Conservation (phyloP, 805 yeast genomes). For the Nakazawaea holstii region DNA sequence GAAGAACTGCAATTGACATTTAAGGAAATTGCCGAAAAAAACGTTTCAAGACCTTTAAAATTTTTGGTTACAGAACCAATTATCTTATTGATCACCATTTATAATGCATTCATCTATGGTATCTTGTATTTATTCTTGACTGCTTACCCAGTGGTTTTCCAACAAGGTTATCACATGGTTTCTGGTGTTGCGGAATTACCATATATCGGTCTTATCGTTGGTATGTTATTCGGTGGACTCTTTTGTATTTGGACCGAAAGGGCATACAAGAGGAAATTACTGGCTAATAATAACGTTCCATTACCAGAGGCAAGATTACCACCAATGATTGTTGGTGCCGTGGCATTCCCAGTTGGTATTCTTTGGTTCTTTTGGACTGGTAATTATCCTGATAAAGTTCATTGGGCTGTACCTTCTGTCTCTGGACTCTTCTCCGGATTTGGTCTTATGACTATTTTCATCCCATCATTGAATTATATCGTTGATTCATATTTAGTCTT, state of each 20-base stretch:
- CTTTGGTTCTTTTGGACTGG: slow-evolving; percentile 92
- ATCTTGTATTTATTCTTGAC: slow-evolving; percentile 67
- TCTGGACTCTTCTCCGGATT: slow-evolving; percentile 32
- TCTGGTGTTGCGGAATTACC: slow-evolving; percentile 74
- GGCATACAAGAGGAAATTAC: slow-evolving; percentile 40
- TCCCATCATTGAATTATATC: slow-evolving; percentile 54
- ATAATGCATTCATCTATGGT: slow-evolving; percentile 77
- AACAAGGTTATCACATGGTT: slow-evolving; percentile 51
- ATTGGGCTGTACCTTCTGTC: slow-evolving; percentile 44
- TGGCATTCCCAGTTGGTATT: slow-evolving; percentile 71
- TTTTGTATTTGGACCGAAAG: slow-evolving; percentile 52
- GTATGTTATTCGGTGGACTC: slow-evolving; percentile 54
- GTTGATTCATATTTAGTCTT: slow-evolving; percentile 53
- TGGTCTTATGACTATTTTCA: slow-evolving; percentile 53
- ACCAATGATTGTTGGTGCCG: slow-evolving; percentile 68
- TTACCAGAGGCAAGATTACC: slow-evolving; percentile 79
- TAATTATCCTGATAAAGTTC: slow-evolving; percentile 59
- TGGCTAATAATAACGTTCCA: slow-evolving; percentile 49
- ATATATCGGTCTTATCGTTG: slow-evolving; percentile 69
- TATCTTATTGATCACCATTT: slow-evolving; percentile 56
- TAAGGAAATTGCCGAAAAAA: slow-evolving; percentile 56
- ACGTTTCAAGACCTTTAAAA: slow-evolving; percentile 58
- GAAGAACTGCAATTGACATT: slow-evolving; percentile 55
- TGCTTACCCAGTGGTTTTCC: slow-evolving; percentile 71
- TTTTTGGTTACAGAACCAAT: slow-evolving; percentile 72